A percentile compares a stretch with the other conserved stretches of the same genome.
phyloP scores from a whole-genome alignment of 2,329 filamentous ascomycete species.

The Pseudogymnoascus verrucosus region DNA sequence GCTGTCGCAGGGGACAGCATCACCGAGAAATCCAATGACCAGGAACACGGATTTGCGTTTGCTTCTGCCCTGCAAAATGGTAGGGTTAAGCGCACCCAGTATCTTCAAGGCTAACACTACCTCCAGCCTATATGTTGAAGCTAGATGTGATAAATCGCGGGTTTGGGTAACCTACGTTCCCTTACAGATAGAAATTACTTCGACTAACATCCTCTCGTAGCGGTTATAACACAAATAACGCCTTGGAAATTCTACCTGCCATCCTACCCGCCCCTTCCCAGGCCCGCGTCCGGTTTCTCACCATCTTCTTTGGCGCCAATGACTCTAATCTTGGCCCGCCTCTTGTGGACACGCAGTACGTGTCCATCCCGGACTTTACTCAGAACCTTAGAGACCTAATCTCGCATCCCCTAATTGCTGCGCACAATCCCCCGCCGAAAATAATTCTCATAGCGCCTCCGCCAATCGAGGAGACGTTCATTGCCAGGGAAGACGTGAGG shows the following conservation, averaged over 20 bases:
- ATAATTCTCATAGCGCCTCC: constrained; percentile 78
- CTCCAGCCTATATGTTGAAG: constrained; percentile 18
- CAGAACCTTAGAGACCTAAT: constrained; percentile 64
- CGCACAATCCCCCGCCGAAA: constrained; percentile 52
- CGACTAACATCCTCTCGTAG: constrained; percentile 8
- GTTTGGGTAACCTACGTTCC: constrained; percentile 10
- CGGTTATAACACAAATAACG: constrained; percentile 21
- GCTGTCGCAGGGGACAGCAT: constrained; percentile 20
- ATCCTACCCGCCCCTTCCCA: constrained; percentile 19
- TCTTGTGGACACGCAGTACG: constrained; percentile 58
- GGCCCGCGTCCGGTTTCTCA: constrained; percentile 17
- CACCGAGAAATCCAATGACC: constrained; percentile 19
- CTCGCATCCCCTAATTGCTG: constrained; percentile 58
- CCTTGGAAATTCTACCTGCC: constrained; percentile 14
- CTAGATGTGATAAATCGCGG: constrained; percentile 23
- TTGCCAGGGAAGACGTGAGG: constrained; percentile 30
- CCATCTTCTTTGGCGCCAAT: constrained; percentile 79
- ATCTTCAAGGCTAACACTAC: not conserved
- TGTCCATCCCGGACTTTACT: constrained; percentile 65
- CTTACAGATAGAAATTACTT: not conserved
- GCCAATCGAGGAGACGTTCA: constrained; percentile 70
- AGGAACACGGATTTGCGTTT: constrained; percentile 19
- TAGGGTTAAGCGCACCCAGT: not conserved
- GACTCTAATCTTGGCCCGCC: constrained; percentile 61
- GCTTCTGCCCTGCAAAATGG: constrained; percentile 21